Conservation (phyloP, 129 eudicot species). For the Sambucus nigra region DNA sequence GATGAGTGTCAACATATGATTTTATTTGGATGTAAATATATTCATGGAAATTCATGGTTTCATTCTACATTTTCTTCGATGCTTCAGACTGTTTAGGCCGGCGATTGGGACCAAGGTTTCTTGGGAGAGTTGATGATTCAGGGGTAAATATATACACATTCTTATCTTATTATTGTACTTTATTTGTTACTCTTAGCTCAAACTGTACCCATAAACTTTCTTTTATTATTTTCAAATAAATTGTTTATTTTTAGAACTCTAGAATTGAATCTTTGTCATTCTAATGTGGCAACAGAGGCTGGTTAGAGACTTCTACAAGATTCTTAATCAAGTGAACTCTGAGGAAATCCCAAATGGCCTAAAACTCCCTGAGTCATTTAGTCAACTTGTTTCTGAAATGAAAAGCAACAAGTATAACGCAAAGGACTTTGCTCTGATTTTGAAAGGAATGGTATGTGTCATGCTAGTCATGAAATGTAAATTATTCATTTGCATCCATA, state of each 20-base stretch:
- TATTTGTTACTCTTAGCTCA: slow-evolving; percentile 8
- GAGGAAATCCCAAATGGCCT: slow-evolving; percentile 62
- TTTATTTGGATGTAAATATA: background rate
- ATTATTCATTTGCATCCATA: background rate
- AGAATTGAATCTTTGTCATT: slow-evolving; percentile 13
- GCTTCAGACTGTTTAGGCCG: slow-evolving; percentile 93
- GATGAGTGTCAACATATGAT: slow-evolving; percentile 7
- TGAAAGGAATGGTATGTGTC: slow-evolving; percentile 85
- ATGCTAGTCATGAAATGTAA: background rate
- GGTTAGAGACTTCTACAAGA: slow-evolving; percentile 74
- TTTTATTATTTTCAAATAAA: background rate
- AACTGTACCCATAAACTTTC: background rate
- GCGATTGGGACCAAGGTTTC: slow-evolving; percentile 95
- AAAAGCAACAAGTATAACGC: slow-evolving; percentile 70
- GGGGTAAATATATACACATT: slow-evolving; percentile 64
- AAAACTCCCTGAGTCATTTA: slow-evolving; percentile 77
- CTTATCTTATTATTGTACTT: background rate
- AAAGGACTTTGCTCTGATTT: slow-evolving; percentile 68
- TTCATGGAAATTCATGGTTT: background rate
- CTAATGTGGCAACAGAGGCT: slow-evolving; percentile 50
- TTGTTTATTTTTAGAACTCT: background rate
- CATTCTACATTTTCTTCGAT: slow-evolving; percentile 7
- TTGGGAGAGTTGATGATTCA: slow-evolving; percentile 82
- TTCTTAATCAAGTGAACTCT: slow-evolving; percentile 78
- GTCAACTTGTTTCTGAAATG: slow-evolving; percentile 81